Conservation (phyloP, 1,284 basidiomycete species). For the Veloboletus limbatus region DNA sequence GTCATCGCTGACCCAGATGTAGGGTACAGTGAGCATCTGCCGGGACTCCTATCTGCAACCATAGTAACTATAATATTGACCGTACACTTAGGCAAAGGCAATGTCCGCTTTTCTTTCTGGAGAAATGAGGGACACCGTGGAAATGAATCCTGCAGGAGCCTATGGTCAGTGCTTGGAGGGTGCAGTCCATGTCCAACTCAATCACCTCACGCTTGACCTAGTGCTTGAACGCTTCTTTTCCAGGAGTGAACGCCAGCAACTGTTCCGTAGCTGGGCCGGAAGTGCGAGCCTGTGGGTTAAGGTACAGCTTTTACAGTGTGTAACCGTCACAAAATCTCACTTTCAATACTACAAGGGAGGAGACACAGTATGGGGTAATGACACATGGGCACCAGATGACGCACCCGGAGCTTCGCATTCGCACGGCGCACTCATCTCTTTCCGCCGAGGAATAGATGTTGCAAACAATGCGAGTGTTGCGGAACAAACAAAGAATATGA, state of each 20-base stretch:
- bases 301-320: slow-evolving; percentile 36
- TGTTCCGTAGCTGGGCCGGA: slow-evolving; percentile 96
- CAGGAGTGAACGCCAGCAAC: slow-evolving; percentile 80
- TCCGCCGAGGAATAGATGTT: slow-evolving; percentile 44
- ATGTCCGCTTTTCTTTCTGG: slow-evolving; percentile 95
- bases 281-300: slow-evolving; percentile 93
- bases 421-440: slow-evolving; percentile 83
- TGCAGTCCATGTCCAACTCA: neutral
- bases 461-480: slow-evolving; percentile 1
- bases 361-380: slow-evolving; percentile 86
- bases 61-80: neutral
- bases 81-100: slow-evolving; percentile 69
- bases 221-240: slow-evolving; percentile 89
- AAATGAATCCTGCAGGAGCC: slow-evolving; percentile 82
- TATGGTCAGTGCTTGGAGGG: slow-evolving; percentile 54
- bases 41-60: neutral
- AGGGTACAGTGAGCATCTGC: slow-evolving; percentile 66
- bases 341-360: slow-evolving; percentile 62
- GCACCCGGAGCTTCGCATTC: slow-evolving; percentile 56
- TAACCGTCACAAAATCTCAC: slow-evolving; percentile 1
- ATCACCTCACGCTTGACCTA: slow-evolving; percentile 24
- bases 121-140: slow-evolving; percentile 95
- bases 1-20: slow-evolving; percentile 3
- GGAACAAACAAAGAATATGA: slow-evolving; percentile 64
- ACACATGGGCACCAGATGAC: slow-evolving; percentile 77